Evolutionary conservation across 2,329 filamentous ascomycete species (phyloP), one percentile per base, ranked within the genome.

Genomic region (Alternaria consortialis): DNA sequence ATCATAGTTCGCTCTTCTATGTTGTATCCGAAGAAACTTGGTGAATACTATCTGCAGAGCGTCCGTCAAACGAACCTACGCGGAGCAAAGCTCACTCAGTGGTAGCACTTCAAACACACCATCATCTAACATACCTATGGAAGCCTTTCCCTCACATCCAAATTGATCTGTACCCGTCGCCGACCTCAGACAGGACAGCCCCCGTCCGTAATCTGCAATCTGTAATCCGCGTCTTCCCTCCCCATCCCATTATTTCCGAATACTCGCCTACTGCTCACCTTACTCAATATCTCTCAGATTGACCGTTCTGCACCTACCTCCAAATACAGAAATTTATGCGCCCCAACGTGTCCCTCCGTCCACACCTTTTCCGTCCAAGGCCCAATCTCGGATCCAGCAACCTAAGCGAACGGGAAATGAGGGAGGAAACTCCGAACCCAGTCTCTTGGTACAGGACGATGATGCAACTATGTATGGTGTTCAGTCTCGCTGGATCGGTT

Each of bases 381-480:
- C 31, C 15, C 15, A 50, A 34, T 34, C 31, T 52, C 34, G 39
- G 56, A 34, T 43, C 17, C 20, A n/a, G 27, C 27, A 53, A 53
- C 31, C 47, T 29, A 47, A 58, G 56, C 56, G 40, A 58, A 44
- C 42, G 9, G 37, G 31, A 58, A 32, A 37, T 34, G 13, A 37
- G 44, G 56, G 56, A 54, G 40, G 8, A 5, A 42, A 54, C 50
- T 54, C 56, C 56, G 56, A 32, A 43, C 32, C 50, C 52, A 44
- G 13, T n/a, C 20, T 17, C 29, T 17, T 25, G 32, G 27, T 43
- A 43, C 25, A 12, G 32, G 13, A 25, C 12, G 34, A 50, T 2
- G 27, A 43, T 13, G 51, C 13, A 23, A 53, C 32, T 34, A 20
- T 32, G 43, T 36, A 34, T 23, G 23, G 44, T 23, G 17, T n/a